Conservation (phyloP, 1,139 yeast species). For the Protomyces macrosporus region DNA sequence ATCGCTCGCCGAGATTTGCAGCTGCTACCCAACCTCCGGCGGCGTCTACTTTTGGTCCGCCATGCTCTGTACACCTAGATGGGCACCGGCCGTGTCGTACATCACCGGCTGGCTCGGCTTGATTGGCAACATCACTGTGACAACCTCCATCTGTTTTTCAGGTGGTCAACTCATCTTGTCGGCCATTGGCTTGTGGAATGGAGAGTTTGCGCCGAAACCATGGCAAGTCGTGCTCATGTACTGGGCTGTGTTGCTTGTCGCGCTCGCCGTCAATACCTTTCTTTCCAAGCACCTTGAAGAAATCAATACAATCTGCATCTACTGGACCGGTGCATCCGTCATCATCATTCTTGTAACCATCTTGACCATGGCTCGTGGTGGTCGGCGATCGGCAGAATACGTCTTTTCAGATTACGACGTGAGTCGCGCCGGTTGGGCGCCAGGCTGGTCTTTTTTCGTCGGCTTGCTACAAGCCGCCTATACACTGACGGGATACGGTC, state of each 20-base stretch:
- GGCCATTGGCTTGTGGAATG: constrained; percentile 23
- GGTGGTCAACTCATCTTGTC: constrained; percentile 22
- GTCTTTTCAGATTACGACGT: constrained; percentile 20
- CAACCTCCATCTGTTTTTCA: constrained; percentile 22
- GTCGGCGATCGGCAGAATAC: constrained; percentile 14
- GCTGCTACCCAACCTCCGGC: constrained; percentile 55
- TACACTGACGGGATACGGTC: constrained; percentile 76
- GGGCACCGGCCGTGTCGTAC: constrained; percentile 16
- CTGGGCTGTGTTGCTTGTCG: constrained; percentile 22
- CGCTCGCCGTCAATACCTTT: constrained; percentile 23
- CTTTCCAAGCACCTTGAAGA: constrained; percentile 9
- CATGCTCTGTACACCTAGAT: constrained; percentile 49
- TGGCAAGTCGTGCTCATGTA: constrained; percentile 25
- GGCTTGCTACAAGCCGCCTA: constrained; percentile 76
- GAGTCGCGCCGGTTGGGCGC: constrained; percentile 21
- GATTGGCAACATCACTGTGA: constrained; percentile 23
- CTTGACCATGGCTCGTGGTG: constrained; percentile 9
- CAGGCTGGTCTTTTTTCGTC: constrained; percentile 36
- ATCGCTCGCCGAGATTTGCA: constrained; percentile 20
- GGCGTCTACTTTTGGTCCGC: constrained; percentile 56
- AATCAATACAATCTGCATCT: constrained; percentile 21
- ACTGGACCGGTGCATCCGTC: constrained; percentile 26
- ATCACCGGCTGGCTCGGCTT: constrained; percentile 25
- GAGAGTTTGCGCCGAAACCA: constrained; percentile 11
- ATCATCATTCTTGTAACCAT: constrained; percentile 17